phyloP scores from a whole-genome alignment of 306 rosid genomes.

The Quercus parvula region DNA sequence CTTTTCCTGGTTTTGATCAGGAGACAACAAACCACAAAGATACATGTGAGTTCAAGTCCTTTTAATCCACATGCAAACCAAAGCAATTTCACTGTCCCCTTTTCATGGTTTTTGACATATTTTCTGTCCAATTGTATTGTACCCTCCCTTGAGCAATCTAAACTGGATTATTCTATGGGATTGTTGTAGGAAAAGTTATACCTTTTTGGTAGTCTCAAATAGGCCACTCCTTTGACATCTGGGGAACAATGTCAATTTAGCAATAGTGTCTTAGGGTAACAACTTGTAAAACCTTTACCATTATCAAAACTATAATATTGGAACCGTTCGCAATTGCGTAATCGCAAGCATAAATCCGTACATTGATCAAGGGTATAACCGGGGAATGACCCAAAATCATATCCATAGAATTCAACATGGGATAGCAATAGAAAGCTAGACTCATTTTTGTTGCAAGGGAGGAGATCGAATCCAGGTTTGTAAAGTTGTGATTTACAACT shows the following conservation, averaged over 20 bases:
- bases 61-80: slow-evolving; percentile 40
- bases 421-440: slow-evolving; percentile 10
- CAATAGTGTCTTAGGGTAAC: slow-evolving; percentile 45
- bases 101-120: slow-evolving; percentile 8
- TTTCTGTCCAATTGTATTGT: slow-evolving; percentile 5
- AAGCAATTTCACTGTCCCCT: slow-evolving; percentile 16
- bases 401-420: no score
- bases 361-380: no score
- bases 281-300: not conserved
- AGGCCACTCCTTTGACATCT: slow-evolving; percentile 22
- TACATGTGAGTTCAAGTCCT: slow-evolving; percentile 28
- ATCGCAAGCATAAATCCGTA: not conserved
- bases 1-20: not conserved
- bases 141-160: slow-evolving; percentile 11
- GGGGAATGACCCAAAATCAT: no score
- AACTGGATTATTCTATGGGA: not conserved
- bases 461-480: slow-evolving; percentile 12
- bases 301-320: not conserved
- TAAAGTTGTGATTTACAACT: no score
- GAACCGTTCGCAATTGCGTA: slow-evolving; percentile 39
- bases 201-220: slow-evolving; percentile 36
- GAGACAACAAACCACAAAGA: not conserved
- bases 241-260: slow-evolving; percentile 36
- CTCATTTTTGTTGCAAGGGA: not conserved
- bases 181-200: slow-evolving; percentile 1